A percentile compares a stretch with the other conserved stretches of the same genome.
phyloP scores from a whole-genome alignment of 106 monocot genomes.

The Dioscorea dumetorum region DNA sequence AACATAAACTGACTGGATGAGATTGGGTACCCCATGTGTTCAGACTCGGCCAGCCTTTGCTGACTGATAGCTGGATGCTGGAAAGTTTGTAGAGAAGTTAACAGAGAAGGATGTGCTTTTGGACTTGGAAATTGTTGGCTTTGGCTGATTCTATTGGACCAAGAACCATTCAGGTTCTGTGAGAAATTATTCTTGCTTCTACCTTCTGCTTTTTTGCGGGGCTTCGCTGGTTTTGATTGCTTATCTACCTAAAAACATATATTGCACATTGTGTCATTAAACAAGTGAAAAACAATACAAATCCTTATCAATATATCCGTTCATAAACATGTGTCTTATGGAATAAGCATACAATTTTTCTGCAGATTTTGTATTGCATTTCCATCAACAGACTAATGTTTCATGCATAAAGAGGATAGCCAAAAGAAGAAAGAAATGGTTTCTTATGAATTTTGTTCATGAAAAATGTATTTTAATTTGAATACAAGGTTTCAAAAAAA shows the following conservation, averaged over 20 bases:
- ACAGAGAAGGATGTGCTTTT: constrained; percentile 6
- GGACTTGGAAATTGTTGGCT: constrained; percentile 14
- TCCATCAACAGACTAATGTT: too few relatives aligned
- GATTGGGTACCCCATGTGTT: constrained; percentile 14
- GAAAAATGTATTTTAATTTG: too few relatives aligned
- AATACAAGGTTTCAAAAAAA: too few relatives aligned
- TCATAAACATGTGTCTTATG: too few relatives aligned
- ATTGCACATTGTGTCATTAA: too few relatives aligned
- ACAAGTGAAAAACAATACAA: too few relatives aligned
- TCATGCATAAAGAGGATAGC: too few relatives aligned
- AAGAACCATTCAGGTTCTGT: constrained; percentile 6
- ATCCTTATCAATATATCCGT: too few relatives aligned
- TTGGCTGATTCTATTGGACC: constrained; percentile 10
- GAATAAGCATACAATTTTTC: too few relatives aligned
- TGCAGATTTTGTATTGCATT: too few relatives aligned
- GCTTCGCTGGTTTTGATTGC: constrained; percentile 25
- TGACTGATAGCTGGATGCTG: constrained; percentile 19
- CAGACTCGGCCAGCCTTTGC: constrained; percentile 18
- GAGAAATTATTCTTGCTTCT: constrained; percentile 31
- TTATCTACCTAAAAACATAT: constrained; percentile 28
- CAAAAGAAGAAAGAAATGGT: too few relatives aligned
- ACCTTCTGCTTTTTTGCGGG: constrained; percentile 50
- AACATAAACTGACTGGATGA: constrained; percentile 38
- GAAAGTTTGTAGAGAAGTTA: constrained; percentile 17
- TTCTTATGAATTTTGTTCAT: too few relatives aligned